phyloP scores from a whole-genome alignment of 2,329 filamentous ascomycete species.

The Ceratocystis alfenasii region DNA sequence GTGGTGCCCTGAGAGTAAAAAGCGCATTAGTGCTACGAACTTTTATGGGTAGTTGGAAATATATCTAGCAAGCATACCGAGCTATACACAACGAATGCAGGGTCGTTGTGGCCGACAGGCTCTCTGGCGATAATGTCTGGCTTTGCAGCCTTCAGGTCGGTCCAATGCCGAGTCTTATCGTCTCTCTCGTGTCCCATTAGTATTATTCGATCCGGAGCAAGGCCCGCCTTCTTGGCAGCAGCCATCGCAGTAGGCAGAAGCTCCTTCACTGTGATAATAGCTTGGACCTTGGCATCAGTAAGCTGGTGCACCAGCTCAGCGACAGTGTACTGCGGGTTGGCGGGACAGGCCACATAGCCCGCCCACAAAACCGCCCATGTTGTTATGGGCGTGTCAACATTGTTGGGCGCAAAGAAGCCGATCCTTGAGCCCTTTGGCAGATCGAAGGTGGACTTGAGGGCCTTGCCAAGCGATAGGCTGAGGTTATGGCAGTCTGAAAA shows the following conservation, averaged over 20 bases:
- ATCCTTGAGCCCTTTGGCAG: conserved; percentile 80
- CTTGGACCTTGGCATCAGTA: conserved; percentile 62
- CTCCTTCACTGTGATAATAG: conserved; percentile 59
- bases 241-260: conserved; percentile 52
- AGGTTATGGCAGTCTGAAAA: conserved; percentile 53
- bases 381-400: conserved; percentile 65
- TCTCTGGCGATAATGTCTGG: not conserved
- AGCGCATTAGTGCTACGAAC: not conserved
- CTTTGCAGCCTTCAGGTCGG: conserved; percentile 42
- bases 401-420: conserved; percentile 72
- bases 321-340: conserved; percentile 75
- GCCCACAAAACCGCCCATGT: conserved; percentile 75
- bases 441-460: conserved; percentile 58
- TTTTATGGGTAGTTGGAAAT: not conserved
- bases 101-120: conserved; percentile 50
- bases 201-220: conserved; percentile 60
- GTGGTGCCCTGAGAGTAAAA: conserved; percentile 55
- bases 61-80: conserved; percentile 33
- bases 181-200: conserved; percentile 61
- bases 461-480: conserved; percentile 66
- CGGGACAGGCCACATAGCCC: conserved; percentile 69
- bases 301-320: conserved; percentile 79
- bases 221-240: conserved; percentile 57
- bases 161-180: conserved; percentile 55
- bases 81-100: conserved; percentile 78